Base-by-base conservation (phyloP, 306 rosid species). In the Sicyos edulis region DNA sequence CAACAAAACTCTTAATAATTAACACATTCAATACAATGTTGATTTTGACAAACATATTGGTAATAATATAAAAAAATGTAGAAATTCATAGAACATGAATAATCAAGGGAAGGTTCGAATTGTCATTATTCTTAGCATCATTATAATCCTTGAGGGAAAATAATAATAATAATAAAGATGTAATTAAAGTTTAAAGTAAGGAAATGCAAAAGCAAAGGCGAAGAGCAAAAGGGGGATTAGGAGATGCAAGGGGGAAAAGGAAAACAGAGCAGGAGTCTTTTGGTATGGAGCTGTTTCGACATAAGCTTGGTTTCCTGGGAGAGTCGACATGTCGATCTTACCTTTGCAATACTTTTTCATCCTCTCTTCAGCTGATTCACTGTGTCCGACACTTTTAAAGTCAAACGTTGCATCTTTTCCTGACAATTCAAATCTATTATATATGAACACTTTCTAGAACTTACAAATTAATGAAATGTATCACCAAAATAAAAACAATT, bases 321-420 rank as follows among this genome's bases (percentile, higher is more conserved):
- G 77, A 32, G 91, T 83, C 21, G 70, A 64, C 24, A 20, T 52
- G 54, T 92, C 96, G 74, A 92, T 24, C 45, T 86, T 75, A 5
- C 96, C 98, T 24, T 88, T 78, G 1, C 17, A 79, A 86, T 81
- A 88, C 50, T 77, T 80, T 60, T 82, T 58, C 92, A 92, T 83
- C 78, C 37, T 55, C 80, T 92, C 88, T 53, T 22, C 56, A 3
- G 98, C 96, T 0, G 73, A 4, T 2, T 88, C 89, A 32, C 96
- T 92, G 75, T 88, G 96, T 63, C 96, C 96, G 14, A 88, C 83
- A 53, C 87, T 89, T 74, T 84, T 87, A 74, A 92, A 92, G 74
- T 90, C 98, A 10, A 40, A 74, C 34, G 96, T 92, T 19, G 96
- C 96, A 79, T 92, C 98, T 78, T 74, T 92, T 70, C 76, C 98